Percentiles rank a stretch among this genome's conserved stretches.
Evolutionary conservation across 305 asterid species (phyloP).

Genomic region (Fraxinus ornus): DNA sequence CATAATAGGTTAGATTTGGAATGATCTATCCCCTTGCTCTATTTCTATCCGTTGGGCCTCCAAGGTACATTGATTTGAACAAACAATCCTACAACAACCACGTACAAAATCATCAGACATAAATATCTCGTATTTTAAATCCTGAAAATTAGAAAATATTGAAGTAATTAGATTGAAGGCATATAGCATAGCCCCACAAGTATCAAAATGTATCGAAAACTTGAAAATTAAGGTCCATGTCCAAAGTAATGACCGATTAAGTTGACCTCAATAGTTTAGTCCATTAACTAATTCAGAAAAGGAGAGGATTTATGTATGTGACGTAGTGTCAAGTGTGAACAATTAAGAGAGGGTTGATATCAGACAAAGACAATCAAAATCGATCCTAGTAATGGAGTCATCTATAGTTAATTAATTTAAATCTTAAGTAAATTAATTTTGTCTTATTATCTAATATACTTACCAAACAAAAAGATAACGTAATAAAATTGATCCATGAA

Average conservation of each 20-base stretch:
- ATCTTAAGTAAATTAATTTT: not conserved
- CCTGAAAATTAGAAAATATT: too few species aligned
- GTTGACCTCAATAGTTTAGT: not conserved
- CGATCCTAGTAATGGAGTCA: not conserved
- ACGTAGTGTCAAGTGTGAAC: not conserved
- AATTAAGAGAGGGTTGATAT: not conserved
- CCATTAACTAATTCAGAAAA: not conserved
- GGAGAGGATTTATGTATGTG: not conserved
- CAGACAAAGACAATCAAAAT: not conserved
- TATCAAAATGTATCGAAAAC: not conserved
- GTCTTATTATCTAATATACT: not conserved
- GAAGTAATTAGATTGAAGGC: not conserved
- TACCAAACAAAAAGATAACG: not conserved
- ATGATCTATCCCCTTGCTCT: not conserved
- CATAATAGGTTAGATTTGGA: not conserved
- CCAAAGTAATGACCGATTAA: not conserved
- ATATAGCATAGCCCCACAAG: not conserved
- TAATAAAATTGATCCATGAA: not conserved
- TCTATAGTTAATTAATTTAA: not conserved
- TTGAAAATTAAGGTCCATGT: not conserved
- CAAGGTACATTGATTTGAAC: not conserved
- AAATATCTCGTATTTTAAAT: not conserved
- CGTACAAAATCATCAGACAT: not conserved
- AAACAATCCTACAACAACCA: not conserved
- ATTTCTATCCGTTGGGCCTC: not conserved